Evolutionary conservation across 1,139 yeast genomes (phyloP), one percentile per base, ranked within the genome.

Genomic region (Hyphopichia pseudoburtonii): DNA sequence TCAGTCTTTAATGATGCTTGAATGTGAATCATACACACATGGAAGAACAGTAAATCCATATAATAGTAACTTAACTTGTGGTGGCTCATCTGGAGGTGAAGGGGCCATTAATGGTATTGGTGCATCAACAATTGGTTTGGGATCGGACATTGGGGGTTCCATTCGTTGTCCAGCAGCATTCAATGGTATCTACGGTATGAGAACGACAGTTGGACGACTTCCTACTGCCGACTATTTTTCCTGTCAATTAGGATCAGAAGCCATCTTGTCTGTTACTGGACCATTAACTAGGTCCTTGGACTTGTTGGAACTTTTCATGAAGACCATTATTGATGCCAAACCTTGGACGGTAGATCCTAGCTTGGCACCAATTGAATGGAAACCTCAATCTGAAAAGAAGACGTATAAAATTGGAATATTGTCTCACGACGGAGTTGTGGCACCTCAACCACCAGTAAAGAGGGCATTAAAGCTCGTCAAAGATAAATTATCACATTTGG

Each of bases 121-220:
- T 28, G 56, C 51, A 5, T 44, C 54, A 22, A 47, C 56, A 14
- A 43, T 60, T 30, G 64, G 64, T 2, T 37, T 79, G 30, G 84
- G 85, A 8, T 76, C 83, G 12, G 86, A 81, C 54, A 77, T 81
- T 46, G 86, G 85, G 11, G 86, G 86, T 5, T 68, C 78, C 22
- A 76, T 80, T 35, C 60, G 86, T 37, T 66, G 68, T 38, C 86
- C 86, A 2, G 74, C 82, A 3, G 64, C 73, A 9, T 72, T 72
- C 42, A 70, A 74, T 35, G 82, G 82, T 0, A 48, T 77, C 3
- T 79, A 66, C 52, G 84, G 80, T 0, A 49, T 80, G 37, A 70
- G 75, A 44, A 79, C 83, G 4, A 66, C 80, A 3, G 39, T 44
- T 10, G 53, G 53, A 3, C 37, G 56, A 8, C 28, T 54, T 7